Evolutionary conservation across 257 asterid species (phyloP).

Genomic region (Petunia secreta): DNA sequence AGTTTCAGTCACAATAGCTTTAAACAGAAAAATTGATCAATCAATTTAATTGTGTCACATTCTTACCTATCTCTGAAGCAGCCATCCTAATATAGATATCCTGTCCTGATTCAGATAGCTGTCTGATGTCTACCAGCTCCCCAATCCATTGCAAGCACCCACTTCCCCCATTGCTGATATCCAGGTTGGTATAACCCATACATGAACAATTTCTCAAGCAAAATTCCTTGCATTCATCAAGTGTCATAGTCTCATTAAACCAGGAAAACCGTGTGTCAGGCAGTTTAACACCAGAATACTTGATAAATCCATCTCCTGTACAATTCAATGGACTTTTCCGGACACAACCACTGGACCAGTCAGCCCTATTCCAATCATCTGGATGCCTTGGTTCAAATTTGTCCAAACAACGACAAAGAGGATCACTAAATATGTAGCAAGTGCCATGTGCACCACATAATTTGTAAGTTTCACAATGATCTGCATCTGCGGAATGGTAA

Average conservation of each 20-base stretch:
- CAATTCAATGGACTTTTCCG: slow-evolving; percentile 35
- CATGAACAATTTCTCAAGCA: slow-evolving; percentile 44
- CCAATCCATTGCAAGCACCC: slow-evolving; percentile 43
- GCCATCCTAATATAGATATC: slow-evolving; percentile 40
- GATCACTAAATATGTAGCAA: slow-evolving; percentile 32
- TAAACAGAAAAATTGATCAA: not conserved
- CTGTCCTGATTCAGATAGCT: slow-evolving; percentile 34
- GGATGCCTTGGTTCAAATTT: slow-evolving; percentile 33
- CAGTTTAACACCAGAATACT: slow-evolving; percentile 34
- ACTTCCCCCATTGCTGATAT: slow-evolving; percentile 27
- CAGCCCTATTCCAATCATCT: slow-evolving; percentile 29
- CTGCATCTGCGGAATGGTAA: not conserved
- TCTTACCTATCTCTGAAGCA: slow-evolving; percentile 36
- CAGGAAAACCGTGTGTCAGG: slow-evolving; percentile 37
- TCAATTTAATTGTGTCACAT: not conserved
- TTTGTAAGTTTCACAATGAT: slow-evolving; percentile 32
- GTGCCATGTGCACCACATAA: slow-evolving; percentile 39
- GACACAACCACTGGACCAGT: slow-evolving; percentile 42
- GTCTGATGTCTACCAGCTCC: slow-evolving; percentile 40
- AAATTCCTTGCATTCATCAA: slow-evolving; percentile 33
- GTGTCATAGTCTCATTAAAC: slow-evolving; percentile 34
- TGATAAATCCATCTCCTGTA: slow-evolving; percentile 32
- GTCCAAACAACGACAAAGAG: slow-evolving; percentile 40
- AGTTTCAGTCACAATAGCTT: not conserved
- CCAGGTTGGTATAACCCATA: slow-evolving; percentile 40